Conservation (phyloP, 2,329 filamentous ascomycete species). For the Fusarium sp. region DNA sequence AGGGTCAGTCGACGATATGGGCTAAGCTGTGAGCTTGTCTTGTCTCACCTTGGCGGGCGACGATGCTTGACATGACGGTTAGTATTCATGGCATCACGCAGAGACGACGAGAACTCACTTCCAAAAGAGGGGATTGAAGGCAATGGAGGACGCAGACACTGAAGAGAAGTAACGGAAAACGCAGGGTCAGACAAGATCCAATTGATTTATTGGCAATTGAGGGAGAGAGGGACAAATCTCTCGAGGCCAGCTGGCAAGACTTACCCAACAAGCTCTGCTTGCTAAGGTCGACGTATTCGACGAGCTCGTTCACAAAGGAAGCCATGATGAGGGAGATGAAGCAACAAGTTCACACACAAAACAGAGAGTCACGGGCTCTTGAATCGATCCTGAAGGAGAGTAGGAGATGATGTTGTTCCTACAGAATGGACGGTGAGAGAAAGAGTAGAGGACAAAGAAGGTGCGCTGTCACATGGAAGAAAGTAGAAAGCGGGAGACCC, state of each 20-base stretch:
- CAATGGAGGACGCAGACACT: conserved; percentile 87
- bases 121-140: conserved; percentile 99
- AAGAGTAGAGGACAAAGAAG: neutral
- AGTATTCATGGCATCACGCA: conserved; percentile 41
- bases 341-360: conserved; percentile 29
- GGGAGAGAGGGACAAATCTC: neutral
- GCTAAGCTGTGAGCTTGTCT: conserved; percentile 7
- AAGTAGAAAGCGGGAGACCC: conserved; percentile 32
- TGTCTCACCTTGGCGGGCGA: conserved; percentile 80
- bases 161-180: conserved; percentile 12
- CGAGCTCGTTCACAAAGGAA: conserved; percentile 55
- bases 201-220: conserved; percentile 3
- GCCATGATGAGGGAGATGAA: conserved; percentile 51
- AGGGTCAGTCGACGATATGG: conserved; percentile 26
- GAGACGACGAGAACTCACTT: conserved; percentile 74
- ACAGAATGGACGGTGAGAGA: conserved; percentile 6
- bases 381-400: neutral
- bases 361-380: conserved; percentile 19
- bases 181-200: conserved; percentile 26
- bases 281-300: conserved; percentile 76
- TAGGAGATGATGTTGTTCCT: neutral
- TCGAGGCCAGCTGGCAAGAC: conserved; percentile 46
- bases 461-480: conserved; percentile 38
- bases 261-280: conserved; percentile 76
- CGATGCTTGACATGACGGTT: conserved; percentile 70